phyloP scores from a whole-genome alignment of 768 basidiomycete species.

The Termitomyces sp. region DNA sequence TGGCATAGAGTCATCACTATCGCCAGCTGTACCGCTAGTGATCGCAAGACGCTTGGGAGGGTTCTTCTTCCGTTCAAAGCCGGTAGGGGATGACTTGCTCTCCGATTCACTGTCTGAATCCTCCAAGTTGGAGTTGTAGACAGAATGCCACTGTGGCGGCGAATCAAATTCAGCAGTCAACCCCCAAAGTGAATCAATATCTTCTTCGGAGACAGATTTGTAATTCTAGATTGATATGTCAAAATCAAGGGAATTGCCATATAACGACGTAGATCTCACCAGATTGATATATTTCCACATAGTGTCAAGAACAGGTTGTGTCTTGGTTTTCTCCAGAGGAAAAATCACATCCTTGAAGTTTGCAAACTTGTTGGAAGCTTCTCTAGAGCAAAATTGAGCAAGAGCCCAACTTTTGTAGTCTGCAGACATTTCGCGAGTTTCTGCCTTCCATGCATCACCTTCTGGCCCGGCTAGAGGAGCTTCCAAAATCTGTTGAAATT shows the following conservation, averaged over 20 bases:
- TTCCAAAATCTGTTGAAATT: constrained; percentile 65
- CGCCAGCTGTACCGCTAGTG: constrained; percentile 42
- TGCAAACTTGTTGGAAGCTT: constrained; percentile 47
- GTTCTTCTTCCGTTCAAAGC: constrained; percentile 16
- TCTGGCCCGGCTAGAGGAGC: constrained; percentile 55
- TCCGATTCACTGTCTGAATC: constrained; percentile 27
- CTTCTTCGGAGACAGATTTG: constrained; percentile 42
- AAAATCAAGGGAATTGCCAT: constrained; percentile 4
- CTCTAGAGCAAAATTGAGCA: constrained; percentile 59
- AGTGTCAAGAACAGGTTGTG: constrained; percentile 43
- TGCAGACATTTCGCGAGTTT: constrained; percentile 51
- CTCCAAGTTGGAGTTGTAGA: constrained; percentile 28
- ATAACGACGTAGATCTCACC: constrained; percentile 32
- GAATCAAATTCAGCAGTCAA: constrained; percentile 47
- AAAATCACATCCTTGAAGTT: constrained; percentile 54
- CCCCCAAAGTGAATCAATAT: constrained; percentile 64
- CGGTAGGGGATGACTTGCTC: constrained; percentile 15
- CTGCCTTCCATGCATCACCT: constrained; percentile 48
- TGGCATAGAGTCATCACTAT: constrained; percentile 60
- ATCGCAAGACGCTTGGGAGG: constrained; percentile 44
- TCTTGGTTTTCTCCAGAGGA: constrained; percentile 57
- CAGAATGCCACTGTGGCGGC: constrained; percentile 59
- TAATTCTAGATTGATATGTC: constrained; percentile 50
- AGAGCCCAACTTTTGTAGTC: constrained; percentile 66
- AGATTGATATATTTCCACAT: constrained; percentile 65